Percentiles rank a stretch among this genome's conserved stretches.
Evolutionary conservation across 2,329 filamentous ascomycete genomes (phyloP).

Genomic region (Nannizzia gypsea): DNA sequence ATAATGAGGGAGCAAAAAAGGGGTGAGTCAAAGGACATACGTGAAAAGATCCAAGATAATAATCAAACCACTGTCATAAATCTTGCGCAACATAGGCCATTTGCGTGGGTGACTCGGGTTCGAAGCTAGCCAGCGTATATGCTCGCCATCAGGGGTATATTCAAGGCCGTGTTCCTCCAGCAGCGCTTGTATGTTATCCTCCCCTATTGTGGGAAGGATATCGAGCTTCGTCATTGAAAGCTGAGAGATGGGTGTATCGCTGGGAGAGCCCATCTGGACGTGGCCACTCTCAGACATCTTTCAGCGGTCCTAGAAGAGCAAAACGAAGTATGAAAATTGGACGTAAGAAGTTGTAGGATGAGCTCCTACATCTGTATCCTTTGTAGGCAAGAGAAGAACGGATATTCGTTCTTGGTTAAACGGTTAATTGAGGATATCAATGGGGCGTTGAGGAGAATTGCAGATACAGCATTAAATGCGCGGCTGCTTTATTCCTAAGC

Average conservation of each 20-base stretch:
- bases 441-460: not conserved
- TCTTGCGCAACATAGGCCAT: not conserved
- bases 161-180: not conserved
- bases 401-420: not conserved
- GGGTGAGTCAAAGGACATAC: not conserved
- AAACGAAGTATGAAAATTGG: not conserved
- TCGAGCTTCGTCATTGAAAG: not conserved
- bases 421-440: not conserved
- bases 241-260: not conserved
- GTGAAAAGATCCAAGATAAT: not conserved
- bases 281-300: not conserved
- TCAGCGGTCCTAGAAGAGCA: not conserved
- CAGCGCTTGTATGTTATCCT: not conserved
- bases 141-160: conserved; percentile 1
- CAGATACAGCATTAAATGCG: not conserved
- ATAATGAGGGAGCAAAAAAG: too few relatives aligned
- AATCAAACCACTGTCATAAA: not conserved
- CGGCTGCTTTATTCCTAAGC: not conserved
- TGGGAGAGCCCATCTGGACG: not conserved
- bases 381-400: not conserved
- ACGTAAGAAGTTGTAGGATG: not conserved
- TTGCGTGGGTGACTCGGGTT: not conserved
- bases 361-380: not conserved
- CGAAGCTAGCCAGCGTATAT: not conserved
- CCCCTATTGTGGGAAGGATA: not conserved